These are phyloP conservation scores for Mycosarcoma maydis DNA, from an alignment of 1,284 basidiomycete species.

Conservation along the genomic window DNA sequence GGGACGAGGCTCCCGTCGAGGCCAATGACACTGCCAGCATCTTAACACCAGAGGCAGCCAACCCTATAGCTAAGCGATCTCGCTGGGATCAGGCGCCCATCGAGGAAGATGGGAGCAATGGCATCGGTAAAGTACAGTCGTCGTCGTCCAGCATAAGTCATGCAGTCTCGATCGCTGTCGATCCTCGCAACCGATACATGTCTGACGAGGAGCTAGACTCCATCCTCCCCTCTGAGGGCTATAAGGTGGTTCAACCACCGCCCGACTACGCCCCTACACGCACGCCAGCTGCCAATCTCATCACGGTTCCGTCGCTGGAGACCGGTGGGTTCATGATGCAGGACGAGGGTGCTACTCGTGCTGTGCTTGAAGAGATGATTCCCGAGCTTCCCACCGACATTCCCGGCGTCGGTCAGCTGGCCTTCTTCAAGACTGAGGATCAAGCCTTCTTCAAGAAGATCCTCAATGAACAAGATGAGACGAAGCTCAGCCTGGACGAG, in stretches of 20 bases:
- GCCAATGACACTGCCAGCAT: constrained; percentile 70
- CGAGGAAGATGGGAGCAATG: constrained; percentile 47
- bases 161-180: constrained; percentile 62
- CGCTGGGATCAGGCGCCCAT: constrained; percentile 91
- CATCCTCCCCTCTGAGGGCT: constrained; percentile 86
- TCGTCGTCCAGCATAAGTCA: constrained; percentile 2
- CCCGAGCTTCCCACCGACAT: constrained; percentile 98
- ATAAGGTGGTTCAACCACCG: constrained; percentile 90
- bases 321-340: constrained; percentile 91
- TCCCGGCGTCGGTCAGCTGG: constrained; percentile 93
- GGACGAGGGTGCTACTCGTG: constrained; percentile 88
- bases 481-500: constrained; percentile 86
- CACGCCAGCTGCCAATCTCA: constrained; percentile 78
- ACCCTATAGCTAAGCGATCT: constrained; percentile 72
- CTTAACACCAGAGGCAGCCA: constrained; percentile 73
- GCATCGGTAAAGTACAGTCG: background rate
- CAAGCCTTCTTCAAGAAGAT: constrained; percentile 98
- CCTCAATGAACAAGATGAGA: constrained; percentile 89
- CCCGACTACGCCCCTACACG: constrained; percentile 88
- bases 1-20: constrained; percentile 80
- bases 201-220: constrained; percentile 95
- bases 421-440: constrained; percentile 98
- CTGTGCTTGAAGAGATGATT: constrained; percentile 82
- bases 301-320: constrained; percentile 72
- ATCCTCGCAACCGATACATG: constrained; percentile 92